Evolutionary conservation across 2,329 filamentous ascomycete species (phyloP).

Genomic region (Dothidotthia symphoricarpi): DNA sequence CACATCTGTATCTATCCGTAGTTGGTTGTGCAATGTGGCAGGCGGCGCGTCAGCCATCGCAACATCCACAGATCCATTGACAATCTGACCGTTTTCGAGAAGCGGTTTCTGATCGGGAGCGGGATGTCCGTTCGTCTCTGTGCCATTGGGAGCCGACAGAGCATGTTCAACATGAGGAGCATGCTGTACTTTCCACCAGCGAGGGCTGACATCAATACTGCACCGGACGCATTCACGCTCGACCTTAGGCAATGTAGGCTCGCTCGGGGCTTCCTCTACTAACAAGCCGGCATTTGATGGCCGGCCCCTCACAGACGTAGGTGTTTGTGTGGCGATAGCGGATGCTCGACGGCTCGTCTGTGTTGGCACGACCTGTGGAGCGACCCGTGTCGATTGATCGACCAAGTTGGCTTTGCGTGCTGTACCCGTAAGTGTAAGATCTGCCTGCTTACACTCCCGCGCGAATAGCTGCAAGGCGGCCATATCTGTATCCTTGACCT

Average conservation of each 20-base stretch:
- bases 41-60: conserved; percentile 33
- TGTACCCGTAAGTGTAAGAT: conserved; percentile 84
- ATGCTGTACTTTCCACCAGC: conserved; percentile 46
- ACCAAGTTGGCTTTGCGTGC: conserved; percentile 86
- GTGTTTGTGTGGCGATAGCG: conserved; percentile 34
- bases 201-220: conserved; percentile 67
- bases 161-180: conserved; percentile 20
- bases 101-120: conserved; percentile 14
- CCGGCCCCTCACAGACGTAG: conserved; percentile 36
- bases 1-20: conserved; percentile 27
- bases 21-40: conserved; percentile 12
- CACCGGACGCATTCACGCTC: conserved; percentile 47
- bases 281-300: conserved; percentile 36
- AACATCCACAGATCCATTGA: conserved; percentile 28
- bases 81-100: conserved; percentile 16
- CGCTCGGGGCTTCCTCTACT: conserved; percentile 40
- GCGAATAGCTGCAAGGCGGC: conserved; percentile 85
- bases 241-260: conserved; percentile 26
- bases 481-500: conserved; percentile 66
- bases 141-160: conserved; percentile 20
- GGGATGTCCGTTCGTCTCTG: conserved; percentile 13
- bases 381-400: conserved; percentile 59
- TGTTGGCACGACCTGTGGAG: conserved; percentile 32
- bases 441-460: conserved; percentile 90
- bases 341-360: conserved; percentile 44